phyloP scores from a whole-genome alignment of 1,284 basidiomycete genomes.

The Cystobasidium pallidum region DNA sequence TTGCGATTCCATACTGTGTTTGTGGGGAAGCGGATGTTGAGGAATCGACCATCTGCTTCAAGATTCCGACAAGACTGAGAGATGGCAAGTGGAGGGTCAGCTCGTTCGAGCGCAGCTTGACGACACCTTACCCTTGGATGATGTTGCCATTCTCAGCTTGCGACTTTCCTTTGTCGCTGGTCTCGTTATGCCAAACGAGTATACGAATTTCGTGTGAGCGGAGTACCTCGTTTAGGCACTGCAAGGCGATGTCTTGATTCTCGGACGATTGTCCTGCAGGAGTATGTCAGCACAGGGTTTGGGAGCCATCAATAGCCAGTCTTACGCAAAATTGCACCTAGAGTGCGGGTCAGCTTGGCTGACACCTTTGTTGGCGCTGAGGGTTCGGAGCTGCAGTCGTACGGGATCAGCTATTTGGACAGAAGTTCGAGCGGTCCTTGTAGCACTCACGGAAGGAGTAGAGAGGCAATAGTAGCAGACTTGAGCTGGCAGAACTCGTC shows the following conservation, averaged over 20 bases:
- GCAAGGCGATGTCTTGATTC: conserved; percentile 85
- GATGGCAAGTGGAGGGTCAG: background rate
- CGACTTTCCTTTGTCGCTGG: conserved; percentile 46
- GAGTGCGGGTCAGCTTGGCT: conserved; percentile 26
- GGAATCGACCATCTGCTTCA: conserved; percentile 55
- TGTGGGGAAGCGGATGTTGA: conserved; percentile 66
- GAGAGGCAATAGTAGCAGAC: conserved; percentile 81
- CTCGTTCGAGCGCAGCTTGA: background rate
- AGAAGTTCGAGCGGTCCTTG: background rate
- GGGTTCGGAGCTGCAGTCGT: conserved; percentile 26
- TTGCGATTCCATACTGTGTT: conserved; percentile 90
- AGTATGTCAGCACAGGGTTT: background rate
- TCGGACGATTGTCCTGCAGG: conserved; percentile 58
- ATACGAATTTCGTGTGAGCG: conserved; percentile 75
- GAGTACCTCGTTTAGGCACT: conserved; percentile 84
- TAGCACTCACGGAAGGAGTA: conserved; percentile 71
- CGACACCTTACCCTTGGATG: conserved; percentile 64
- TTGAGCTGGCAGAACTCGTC: conserved; percentile 95
- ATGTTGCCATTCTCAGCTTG: conserved; percentile 48
- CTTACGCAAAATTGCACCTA: conserved; percentile 48
- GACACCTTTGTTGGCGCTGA: conserved; percentile 35
- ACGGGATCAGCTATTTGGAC: background rate
- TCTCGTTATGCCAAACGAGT: conserved; percentile 58
- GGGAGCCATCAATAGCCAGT: background rate
- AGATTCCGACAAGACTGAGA: conserved; percentile 71